phyloP scores from a whole-genome alignment of 257 asterid genomes.

The Solanum habrochaites region DNA sequence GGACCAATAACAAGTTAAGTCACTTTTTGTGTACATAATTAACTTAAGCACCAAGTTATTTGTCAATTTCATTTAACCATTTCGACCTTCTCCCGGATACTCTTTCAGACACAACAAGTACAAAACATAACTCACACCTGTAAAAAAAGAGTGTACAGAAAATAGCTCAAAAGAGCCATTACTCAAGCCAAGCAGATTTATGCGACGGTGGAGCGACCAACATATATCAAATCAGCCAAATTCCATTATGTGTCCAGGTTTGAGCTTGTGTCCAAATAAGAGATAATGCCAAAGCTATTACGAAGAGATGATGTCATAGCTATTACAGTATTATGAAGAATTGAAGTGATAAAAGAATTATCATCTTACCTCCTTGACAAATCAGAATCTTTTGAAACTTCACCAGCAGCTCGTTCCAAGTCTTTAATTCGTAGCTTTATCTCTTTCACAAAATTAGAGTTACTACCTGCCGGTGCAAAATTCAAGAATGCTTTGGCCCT shows the following conservation, averaged over 20 bases:
- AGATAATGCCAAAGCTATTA: background rate
- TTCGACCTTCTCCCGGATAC: background rate
- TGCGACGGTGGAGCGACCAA: background rate
- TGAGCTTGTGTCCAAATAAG: background rate
- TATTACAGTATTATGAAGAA: background rate
- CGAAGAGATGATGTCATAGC: background rate
- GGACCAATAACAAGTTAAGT: background rate
- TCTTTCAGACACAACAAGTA: background rate
- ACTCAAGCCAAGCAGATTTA: background rate
- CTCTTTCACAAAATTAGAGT: slow-evolving; percentile 44
- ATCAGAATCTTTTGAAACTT: slow-evolving; percentile 42
- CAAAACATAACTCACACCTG: background rate
- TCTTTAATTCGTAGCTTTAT: slow-evolving; percentile 42
- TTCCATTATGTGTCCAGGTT: background rate
- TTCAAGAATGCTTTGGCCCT: slow-evolving; percentile 39
- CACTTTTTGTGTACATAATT: background rate
- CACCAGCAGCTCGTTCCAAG: slow-evolving; percentile 38
- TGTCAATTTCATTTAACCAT: background rate
- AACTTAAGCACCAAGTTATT: background rate
- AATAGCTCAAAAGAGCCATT: background rate
- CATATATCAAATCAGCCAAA: background rate
- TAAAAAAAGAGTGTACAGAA: background rate
- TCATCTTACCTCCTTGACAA: slow-evolving; percentile 34
- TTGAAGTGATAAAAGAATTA: background rate
- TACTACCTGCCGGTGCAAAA: slow-evolving; percentile 31